Percentiles rank a stretch among this genome's conserved stretches.
phyloP scores from a whole-genome alignment of 164 flowering plant genomes.

The Warburgia ugandensis region DNA sequence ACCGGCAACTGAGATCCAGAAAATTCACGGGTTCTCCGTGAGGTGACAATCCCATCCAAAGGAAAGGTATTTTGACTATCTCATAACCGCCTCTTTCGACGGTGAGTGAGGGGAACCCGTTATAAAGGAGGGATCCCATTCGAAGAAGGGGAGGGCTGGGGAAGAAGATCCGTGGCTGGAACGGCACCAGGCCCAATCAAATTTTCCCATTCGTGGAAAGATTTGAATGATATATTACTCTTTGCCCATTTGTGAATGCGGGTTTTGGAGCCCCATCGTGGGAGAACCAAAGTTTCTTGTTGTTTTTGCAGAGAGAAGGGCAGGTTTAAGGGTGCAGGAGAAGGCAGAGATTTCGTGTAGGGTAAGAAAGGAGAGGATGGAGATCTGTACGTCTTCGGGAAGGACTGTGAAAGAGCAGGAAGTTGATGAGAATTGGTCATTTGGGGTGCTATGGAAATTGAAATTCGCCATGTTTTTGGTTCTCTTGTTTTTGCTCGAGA shows the following conservation, averaged over 20 bases:
- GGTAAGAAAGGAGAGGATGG: slow-evolving; percentile 65
- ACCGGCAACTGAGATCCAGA: slow-evolving; percentile 38
- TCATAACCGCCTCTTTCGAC: slow-evolving; percentile 25
- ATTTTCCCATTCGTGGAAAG: slow-evolving; percentile 58
- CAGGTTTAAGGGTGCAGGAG: slow-evolving; percentile 60
- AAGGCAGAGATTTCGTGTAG: slow-evolving; percentile 54
- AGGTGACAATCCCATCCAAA: slow-evolving; percentile 52
- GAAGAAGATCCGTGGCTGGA: slow-evolving; percentile 17
- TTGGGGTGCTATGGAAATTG: too few species aligned
- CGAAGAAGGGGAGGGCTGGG: slow-evolving; percentile 52
- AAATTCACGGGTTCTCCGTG: slow-evolving; percentile 40
- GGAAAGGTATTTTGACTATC: slow-evolving; percentile 58
- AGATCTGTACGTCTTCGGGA: slow-evolving; percentile 79
- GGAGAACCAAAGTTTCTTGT: slow-evolving; percentile 53
- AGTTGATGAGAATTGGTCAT: too few species aligned
- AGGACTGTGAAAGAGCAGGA: slow-evolving; percentile 46
- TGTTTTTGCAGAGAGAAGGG: slow-evolving; percentile 37
- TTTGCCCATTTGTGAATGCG: slow-evolving; percentile 55
- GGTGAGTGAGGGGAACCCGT: slow-evolving; percentile 60
- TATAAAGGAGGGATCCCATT: slow-evolving; percentile 65
- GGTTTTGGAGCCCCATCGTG: slow-evolving; percentile 65
- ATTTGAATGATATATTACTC: slow-evolving; percentile 37
- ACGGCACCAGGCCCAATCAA: slow-evolving; percentile 85
- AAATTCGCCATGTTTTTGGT: too few species aligned
- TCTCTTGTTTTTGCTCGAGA: too few species aligned